phyloP scores from a whole-genome alignment of 345 rosid genomes.

The Euclidium syriacum region DNA sequence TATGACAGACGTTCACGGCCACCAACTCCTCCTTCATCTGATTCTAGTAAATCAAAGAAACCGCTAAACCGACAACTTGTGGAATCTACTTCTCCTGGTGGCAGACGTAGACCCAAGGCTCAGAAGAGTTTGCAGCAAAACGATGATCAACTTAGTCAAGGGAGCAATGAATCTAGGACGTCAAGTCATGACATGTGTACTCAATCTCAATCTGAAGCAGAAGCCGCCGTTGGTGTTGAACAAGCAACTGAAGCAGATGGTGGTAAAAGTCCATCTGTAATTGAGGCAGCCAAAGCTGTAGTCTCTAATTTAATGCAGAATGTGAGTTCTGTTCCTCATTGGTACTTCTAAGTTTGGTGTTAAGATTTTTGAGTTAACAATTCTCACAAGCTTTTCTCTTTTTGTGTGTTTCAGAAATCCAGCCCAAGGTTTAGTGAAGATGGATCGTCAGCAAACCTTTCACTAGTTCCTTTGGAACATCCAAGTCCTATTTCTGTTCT shows the following conservation, averaged over 20 bases:
- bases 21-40: constrained; percentile 80
- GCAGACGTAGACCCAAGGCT: constrained; percentile 45
- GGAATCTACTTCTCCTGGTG: constrained; percentile 58
- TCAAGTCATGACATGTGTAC: constrained; percentile 52
- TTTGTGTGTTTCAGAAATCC: constrained; percentile 42
- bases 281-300: constrained; percentile 31
- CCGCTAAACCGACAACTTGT: constrained; percentile 34
- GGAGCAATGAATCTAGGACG: constrained; percentile 63
- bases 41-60: constrained; percentile 55
- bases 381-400: neutral
- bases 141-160: constrained; percentile 76
- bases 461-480: constrained; percentile 50
- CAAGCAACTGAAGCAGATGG: constrained; percentile 29
- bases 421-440: constrained; percentile 45
- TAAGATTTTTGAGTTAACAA: neutral
- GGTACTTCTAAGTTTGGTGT: neutral
- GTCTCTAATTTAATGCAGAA: constrained; percentile 43
- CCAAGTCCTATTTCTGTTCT: constrained; percentile 92
- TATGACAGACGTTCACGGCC: constrained; percentile 71
- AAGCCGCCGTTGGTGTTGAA: constrained; percentile 26
- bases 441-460: constrained; percentile 38
- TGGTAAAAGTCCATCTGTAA: constrained; percentile 38
- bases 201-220: constrained; percentile 54
- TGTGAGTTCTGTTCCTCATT: constrained; percentile 36
- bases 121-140: constrained; percentile 36